A percentile compares a stretch with the other conserved stretches of the same genome.
These are phyloP conservation scores for Salix koriyanagi DNA, from an alignment of 345 rosid species.

Conservation along the genomic window DNA sequence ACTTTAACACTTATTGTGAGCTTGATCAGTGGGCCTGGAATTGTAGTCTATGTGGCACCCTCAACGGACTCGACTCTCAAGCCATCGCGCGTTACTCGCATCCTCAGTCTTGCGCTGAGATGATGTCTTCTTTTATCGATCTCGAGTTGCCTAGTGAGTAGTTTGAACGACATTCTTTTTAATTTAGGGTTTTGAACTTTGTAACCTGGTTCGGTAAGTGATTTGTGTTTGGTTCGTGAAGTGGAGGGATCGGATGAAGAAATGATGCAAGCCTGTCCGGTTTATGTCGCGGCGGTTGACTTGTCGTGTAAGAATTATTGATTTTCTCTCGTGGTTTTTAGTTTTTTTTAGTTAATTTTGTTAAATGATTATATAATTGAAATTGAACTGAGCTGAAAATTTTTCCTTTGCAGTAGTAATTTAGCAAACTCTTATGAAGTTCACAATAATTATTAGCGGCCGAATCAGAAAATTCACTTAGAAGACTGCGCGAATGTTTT, in stretches of 20 bases:
- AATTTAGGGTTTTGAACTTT: not conserved
- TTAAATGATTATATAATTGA: not conserved
- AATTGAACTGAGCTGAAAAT: not conserved
- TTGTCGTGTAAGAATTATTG: constrained; percentile 60
- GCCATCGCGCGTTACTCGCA: constrained; percentile 74
- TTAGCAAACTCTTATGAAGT: not conserved
- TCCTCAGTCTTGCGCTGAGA: constrained; percentile 75
- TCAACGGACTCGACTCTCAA: constrained; percentile 71
- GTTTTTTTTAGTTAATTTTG: not conserved
- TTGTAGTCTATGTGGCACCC: constrained; percentile 86
- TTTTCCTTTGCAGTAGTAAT: not conserved
- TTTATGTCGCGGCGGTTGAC: constrained; percentile 95
- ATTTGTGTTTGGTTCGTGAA: constrained; percentile 21
- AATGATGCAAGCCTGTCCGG: constrained; percentile 71
- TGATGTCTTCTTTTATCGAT: constrained; percentile 90
- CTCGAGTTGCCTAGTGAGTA: constrained; percentile 72
- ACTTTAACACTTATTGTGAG: constrained; percentile 90
- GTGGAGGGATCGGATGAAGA: constrained; percentile 82
- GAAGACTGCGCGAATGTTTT: not conserved
- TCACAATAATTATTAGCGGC: too few relatives aligned
- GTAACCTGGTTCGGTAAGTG: not conserved
- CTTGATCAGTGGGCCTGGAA: constrained; percentile 98
- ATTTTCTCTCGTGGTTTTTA: not conserved
- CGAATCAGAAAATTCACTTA: not conserved
- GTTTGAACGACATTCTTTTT: not conserved